Base-by-base conservation (phyloP, 129 eudicot species). In the Centrapalus pauciflorus region DNA sequence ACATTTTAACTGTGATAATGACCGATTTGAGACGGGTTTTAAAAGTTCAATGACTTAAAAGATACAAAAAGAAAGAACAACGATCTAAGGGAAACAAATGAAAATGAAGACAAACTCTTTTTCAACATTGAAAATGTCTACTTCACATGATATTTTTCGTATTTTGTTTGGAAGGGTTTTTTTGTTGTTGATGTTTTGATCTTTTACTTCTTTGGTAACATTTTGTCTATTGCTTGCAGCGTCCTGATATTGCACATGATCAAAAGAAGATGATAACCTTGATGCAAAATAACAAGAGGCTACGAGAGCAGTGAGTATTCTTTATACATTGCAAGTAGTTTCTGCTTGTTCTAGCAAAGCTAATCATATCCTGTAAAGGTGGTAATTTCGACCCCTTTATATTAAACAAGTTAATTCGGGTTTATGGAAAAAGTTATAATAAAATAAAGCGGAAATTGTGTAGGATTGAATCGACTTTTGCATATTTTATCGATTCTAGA, bases 281-380 rank as follows among this genome's bases (percentile, higher is more conserved):
- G 59, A 33, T 83, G 63, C 73, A 85, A 70, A 79, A 83, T 68
- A 81, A 92, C 81, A 66, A 66, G 69, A 81, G 57, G 57, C 95
- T 88, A 13, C 83, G 29, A 21, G 55, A 62, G 38, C 57, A 75
- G 97, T 90, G 75, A 84, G 90, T 81, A 17, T 24, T 10, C 24
- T 20, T 51, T 48, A 54, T 17, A 21, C 32, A 38, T 35, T 37
- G 48, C 43, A 30, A 16, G 29, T 27, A 50, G 16, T 32, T 48
- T 21, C 2, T 24, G n/a, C 16, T 33, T 6, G 4, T 28, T 29
- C 24, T 59, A 17, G 4, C 5, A 20, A 51, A 61, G 25, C 41
- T 5, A 14, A 64, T 64, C 7, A 5, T 73, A 45, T 13, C 5
- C 66, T 32, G 34, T 64, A n/a, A n/a, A n/a, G n/a, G n/a, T n/a